These are phyloP conservation scores for Solanum pinnatisectum DNA, from an alignment of 257 asterid genomes.

Conservation along the genomic window DNA sequence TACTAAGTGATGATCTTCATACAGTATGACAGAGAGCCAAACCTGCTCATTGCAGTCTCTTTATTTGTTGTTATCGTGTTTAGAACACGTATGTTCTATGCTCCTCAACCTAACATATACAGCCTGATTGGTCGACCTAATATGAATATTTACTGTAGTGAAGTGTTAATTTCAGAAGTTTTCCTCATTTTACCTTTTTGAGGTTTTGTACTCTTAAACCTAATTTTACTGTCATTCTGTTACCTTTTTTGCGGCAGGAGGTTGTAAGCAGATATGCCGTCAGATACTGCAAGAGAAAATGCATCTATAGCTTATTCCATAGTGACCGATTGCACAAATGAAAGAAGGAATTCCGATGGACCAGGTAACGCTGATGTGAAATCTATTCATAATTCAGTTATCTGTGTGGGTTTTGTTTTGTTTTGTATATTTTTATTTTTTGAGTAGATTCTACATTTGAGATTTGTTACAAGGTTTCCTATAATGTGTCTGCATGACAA, in stretches of 20 bases:
- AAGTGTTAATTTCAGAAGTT: not conserved
- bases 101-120: not conserved
- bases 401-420: not conserved
- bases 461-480: not conserved
- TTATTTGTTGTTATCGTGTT: not conserved
- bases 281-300: constrained; percentile 42
- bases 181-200: not conserved
- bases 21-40: not conserved
- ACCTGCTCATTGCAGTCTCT: not conserved
- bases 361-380: constrained; percentile 34
- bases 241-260: not conserved
- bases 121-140: not conserved
- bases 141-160: not conserved
- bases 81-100: not conserved
- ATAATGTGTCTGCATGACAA: not conserved
- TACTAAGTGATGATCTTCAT: not conserved
- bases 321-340: constrained; percentile 34
- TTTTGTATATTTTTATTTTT: not conserved
- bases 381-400: constrained; percentile 5
- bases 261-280: constrained; percentile 32
- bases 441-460: not conserved
- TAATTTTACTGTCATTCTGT: not conserved
- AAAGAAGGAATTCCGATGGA: constrained; percentile 28
- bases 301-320: constrained; percentile 35
- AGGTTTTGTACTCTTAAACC: not conserved